phyloP scores from a whole-genome alignment of 805 yeast species.

The Cyberlindnera saturnus region DNA sequence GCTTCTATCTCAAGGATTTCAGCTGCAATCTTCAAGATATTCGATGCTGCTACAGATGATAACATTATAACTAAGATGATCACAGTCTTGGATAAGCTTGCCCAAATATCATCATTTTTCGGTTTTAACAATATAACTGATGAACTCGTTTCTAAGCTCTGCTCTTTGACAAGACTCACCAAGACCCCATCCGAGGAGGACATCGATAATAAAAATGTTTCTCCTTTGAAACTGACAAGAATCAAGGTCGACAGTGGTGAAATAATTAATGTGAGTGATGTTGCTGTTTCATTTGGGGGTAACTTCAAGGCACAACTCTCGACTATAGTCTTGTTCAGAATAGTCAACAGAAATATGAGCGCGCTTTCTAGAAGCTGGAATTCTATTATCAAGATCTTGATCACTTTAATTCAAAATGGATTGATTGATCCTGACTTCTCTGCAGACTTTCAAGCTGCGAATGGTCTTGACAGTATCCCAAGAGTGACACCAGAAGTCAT shows the following conservation, averaged over 20 bases:
- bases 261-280: conserved; percentile 65
- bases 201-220: conserved; percentile 1
- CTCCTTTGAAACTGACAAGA: conserved; percentile 17
- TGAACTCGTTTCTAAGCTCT: conserved; percentile 57
- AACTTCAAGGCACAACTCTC: conserved; percentile 91
- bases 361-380: conserved; percentile 48
- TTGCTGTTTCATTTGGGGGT: conserved; percentile 78
- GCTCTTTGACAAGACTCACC: conserved; percentile 59
- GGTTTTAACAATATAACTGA: conserved; percentile 53
- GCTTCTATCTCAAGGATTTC: conserved; percentile 59
- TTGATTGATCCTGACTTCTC: conserved; percentile 62
- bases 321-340: conserved; percentile 76
- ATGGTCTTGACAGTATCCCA: conserved; percentile 48
- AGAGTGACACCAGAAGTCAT: conserved; percentile 62
- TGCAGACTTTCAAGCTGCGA: conserved; percentile 54
- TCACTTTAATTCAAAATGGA: conserved; percentile 66
- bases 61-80: conserved; percentile 81
- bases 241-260: conserved; percentile 24
- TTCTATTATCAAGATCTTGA: conserved; percentile 49
- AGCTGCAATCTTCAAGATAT: conserved; percentile 68
- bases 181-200: conserved; percentile 6
- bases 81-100: conserved; percentile 81
- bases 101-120: conserved; percentile 66
- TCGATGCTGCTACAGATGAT: conserved; percentile 86
- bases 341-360: conserved; percentile 53